Conservation (phyloP, 352 stramenopile genomes). For the Phytophthora tentaculata region DNA sequence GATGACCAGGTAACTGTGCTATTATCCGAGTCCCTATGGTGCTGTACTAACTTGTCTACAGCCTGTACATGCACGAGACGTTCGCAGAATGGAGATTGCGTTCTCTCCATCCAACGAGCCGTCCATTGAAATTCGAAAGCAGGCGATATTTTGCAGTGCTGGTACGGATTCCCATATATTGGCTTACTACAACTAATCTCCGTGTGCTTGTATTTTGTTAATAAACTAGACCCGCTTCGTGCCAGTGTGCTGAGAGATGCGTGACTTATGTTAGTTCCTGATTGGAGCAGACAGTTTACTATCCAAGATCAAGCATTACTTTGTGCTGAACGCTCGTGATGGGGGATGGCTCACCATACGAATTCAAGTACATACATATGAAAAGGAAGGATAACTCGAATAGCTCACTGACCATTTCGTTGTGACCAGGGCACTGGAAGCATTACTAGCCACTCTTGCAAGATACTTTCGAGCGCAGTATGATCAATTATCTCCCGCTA, state of each 20-base stretch:
- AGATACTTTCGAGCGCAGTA: constrained; percentile 67
- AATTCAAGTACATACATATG: constrained; percentile 49
- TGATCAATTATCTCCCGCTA: constrained; percentile 48
- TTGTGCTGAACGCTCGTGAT: constrained; percentile 42
- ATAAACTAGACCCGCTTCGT: constrained; percentile 52
- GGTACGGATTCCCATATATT: constrained; percentile 27
- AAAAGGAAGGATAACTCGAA: not conserved
- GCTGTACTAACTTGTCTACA: constrained; percentile 12
- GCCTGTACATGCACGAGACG: constrained; percentile 62
- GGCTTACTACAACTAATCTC: not conserved
- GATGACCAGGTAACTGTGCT: not conserved
- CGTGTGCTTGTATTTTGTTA: not conserved
- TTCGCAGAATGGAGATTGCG: constrained; percentile 67
- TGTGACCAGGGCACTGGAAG: constrained; percentile 50
- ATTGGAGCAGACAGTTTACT: constrained; percentile 54
- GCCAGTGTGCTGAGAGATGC: constrained; percentile 58
- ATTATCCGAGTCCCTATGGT: not conserved
- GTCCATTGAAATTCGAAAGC: constrained; percentile 61
- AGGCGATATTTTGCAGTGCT: constrained; percentile 69
- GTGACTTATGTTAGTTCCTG: constrained; percentile 52
- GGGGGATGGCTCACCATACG: constrained; percentile 49
- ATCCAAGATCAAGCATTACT: constrained; percentile 56
- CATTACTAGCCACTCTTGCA: constrained; percentile 59
- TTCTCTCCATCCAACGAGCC: constrained; percentile 71
- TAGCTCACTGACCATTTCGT: not conserved